Conservation (phyloP, 108 stramenopile genomes). For the Conticribra guillardii region DNA sequence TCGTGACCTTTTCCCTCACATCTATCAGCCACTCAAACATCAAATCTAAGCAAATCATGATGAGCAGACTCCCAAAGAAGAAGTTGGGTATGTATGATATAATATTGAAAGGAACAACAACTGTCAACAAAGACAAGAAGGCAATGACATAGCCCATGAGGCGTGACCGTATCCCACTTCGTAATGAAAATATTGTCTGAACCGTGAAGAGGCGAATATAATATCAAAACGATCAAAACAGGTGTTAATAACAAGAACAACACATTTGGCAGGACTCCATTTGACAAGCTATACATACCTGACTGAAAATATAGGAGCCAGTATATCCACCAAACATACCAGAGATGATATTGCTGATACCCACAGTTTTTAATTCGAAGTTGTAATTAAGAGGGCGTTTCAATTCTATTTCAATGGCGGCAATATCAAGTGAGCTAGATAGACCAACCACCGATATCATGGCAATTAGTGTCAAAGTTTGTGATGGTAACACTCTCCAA, state of each 20-base stretch:
- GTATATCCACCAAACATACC: slow-evolving; percentile 92
- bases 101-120: slow-evolving; percentile 80
- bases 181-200: slow-evolving; percentile 96
- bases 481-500: slow-evolving; percentile 74
- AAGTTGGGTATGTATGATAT: slow-evolving; percentile 88
- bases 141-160: slow-evolving; percentile 82
- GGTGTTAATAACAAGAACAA: no score
- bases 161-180: slow-evolving; percentile 85
- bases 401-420: slow-evolving; percentile 97
- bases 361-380: slow-evolving; percentile 88
- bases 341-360: slow-evolving; percentile 90
- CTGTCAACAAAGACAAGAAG: slow-evolving; percentile 56
- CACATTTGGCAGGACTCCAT: no score
- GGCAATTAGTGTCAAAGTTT: slow-evolving; percentile 65
- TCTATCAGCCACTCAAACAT: slow-evolving; percentile 96
- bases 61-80: slow-evolving; percentile 93
- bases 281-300: no score
- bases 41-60: slow-evolving; percentile 92
- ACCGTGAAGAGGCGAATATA: no score
- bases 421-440: slow-evolving; percentile 93
- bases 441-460: slow-evolving; percentile 97
- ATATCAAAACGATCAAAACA: no score
- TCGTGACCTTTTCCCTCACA: slow-evolving; percentile 75
- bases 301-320: slow-evolving; percentile 94
- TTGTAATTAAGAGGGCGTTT: slow-evolving; percentile 94